Evolutionary conservation across 305 asterid species (phyloP), one percentile per base, ranked within the genome.

Genomic region (Fraxinus albicans): DNA sequence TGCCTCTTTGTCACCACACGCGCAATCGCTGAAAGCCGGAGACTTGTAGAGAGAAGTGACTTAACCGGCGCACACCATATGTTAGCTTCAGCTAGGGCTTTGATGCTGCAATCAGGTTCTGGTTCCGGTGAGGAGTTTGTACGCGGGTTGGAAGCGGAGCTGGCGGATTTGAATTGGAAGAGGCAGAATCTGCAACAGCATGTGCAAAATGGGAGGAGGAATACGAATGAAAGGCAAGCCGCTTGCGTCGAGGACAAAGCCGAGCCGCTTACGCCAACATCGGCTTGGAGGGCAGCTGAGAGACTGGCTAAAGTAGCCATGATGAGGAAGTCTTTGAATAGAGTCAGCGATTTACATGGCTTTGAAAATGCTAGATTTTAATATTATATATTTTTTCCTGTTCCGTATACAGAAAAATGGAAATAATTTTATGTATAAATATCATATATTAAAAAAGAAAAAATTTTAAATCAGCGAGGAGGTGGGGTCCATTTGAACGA

Each of bases 271-370:
- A 95, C 99, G 82, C 99, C 99, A 75, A 95, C 97, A 6, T 97
- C 99, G 88, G 99, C 99, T 80, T 97, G 99, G 99, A 92, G 95
- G 84, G 98, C 98, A n/a, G 99, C 98, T 73, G 99, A 97, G 85
- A 92, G 97, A 87, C 91, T 97, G 38, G 99, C 99, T 33, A 97
- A 97, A 77, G 91, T 97, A 19, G 99, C 99, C 35, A 94, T 94
- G 4, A 94, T 93, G 95, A 94, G 96, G 82, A 97, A 94, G 88
- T 95, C 99, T 8, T 76, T 95, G 95, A 97, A 93, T 76, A 89
- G 97, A 88, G 99, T 97, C 88, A 92, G 98, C 91, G 99, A 97
- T 69, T 89, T 97, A 73, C 98, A 97, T 88, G 99, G 99, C 78
- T 97, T 97, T 58, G 99, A 97, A 74, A 90, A 95, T 75, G 99